Evolutionary conservation across 1,139 yeast species (phyloP).

Genomic region (Debaryomyces coudertii): DNA sequence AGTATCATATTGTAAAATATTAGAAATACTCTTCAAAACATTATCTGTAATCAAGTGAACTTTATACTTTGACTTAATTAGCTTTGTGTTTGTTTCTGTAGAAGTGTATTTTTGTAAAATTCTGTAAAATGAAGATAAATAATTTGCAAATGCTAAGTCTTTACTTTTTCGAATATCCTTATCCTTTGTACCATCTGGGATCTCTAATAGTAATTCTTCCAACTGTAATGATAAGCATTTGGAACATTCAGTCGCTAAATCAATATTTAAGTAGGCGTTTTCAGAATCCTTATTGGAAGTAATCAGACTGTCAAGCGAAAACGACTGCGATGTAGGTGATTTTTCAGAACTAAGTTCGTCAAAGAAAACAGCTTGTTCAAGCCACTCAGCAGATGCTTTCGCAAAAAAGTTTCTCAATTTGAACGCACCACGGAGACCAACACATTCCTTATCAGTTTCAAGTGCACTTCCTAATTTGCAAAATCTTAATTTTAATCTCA

Average conservation of each 20-base stretch:
- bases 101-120: slow-evolving; percentile 64
- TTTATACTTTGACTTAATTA: slow-evolving; percentile 50
- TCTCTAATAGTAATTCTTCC: slow-evolving; percentile 59
- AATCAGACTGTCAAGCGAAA: not conserved
- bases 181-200: slow-evolving; percentile 62
- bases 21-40: slow-evolving; percentile 69
- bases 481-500: slow-evolving; percentile 59
- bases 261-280: slow-evolving; percentile 57
- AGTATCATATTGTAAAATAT: slow-evolving; percentile 69
- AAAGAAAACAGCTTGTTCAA: slow-evolving; percentile 56
- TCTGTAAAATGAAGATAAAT: slow-evolving; percentile 70
- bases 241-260: slow-evolving; percentile 68
- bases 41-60: slow-evolving; percentile 61
- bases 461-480: slow-evolving; percentile 58
- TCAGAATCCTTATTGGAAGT: slow-evolving; percentile 37
- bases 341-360: slow-evolving; percentile 22
- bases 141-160: slow-evolving; percentile 68
- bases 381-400: slow-evolving; percentile 65
- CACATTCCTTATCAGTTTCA: slow-evolving; percentile 41
- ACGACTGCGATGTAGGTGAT: slow-evolving; percentile 8
- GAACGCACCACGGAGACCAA: slow-evolving; percentile 58
- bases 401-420: slow-evolving; percentile 63
- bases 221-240: slow-evolving; percentile 59
- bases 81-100: slow-evolving; percentile 22
- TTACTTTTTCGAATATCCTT: slow-evolving; percentile 60